These are phyloP conservation scores for Thinopyrum elongatum DNA, from an alignment of 176 grass and related monocot species.

Conservation along the genomic window DNA sequence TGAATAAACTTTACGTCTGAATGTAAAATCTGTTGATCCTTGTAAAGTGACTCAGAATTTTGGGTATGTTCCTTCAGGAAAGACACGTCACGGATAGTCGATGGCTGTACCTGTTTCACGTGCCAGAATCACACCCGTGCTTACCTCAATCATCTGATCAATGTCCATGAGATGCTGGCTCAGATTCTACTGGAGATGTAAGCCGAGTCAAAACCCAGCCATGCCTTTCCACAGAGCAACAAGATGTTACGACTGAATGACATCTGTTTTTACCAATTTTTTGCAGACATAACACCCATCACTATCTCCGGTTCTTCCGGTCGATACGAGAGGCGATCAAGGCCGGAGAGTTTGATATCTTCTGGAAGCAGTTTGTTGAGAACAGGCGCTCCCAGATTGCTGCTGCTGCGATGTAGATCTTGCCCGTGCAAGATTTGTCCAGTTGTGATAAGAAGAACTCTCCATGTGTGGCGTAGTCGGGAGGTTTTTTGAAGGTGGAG, in stretches of 20 bases:
- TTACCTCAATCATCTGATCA: conserved; percentile 93
- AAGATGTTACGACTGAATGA: neutral
- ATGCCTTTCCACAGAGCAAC: neutral
- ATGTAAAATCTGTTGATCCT: neutral
- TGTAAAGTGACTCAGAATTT: neutral
- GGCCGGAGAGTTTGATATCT: conserved; percentile 60
- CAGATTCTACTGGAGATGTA: conserved; percentile 99
- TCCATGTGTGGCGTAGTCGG: no score
- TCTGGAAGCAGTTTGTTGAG: conserved; percentile 56
- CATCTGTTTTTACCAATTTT: conserved; percentile 13
- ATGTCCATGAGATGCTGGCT: conserved; percentile 92
- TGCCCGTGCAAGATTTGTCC: neutral
- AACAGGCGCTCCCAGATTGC: conserved; percentile 50
- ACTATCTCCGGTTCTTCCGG: conserved; percentile 80
- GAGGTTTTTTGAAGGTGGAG: neutral
- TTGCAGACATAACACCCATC: conserved; percentile 91
- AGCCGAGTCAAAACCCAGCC: conserved; percentile 18
- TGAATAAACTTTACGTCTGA: neutral
- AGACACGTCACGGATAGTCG: conserved; percentile 63
- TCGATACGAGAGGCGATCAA: conserved; percentile 65
- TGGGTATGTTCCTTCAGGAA: conserved; percentile 52
- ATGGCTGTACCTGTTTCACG: conserved; percentile 81
- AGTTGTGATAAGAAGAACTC: neutral
- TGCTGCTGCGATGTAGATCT: conserved; percentile 19
- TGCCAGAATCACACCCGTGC: conserved; percentile 92